Base-by-base conservation (phyloP, 2,329 filamentous ascomycete genomes). In the Metarhizium guizhouense region DNA sequence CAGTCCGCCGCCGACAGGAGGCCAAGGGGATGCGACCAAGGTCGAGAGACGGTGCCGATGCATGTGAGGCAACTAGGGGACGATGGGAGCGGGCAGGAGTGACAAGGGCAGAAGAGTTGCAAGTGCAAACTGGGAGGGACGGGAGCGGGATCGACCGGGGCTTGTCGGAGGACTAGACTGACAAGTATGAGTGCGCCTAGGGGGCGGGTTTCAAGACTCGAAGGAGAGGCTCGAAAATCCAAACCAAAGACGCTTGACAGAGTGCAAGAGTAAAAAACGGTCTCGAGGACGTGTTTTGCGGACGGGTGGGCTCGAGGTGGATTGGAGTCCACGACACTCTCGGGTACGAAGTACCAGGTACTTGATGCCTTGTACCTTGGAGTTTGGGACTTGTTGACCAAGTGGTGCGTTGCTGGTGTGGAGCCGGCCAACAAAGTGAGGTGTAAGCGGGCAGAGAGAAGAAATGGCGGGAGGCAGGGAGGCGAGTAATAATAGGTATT, bases 21-120 rank as follows among this genome's bases (percentile, higher is more conserved):
- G 32, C 54, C 50, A 48, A 58, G 55, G 52, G 56, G 58, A 57
- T 36, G 47, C 52, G 52, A 56, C 43, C 56, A 58, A 56, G 38
- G 55, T 52, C 51, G 57, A 56, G 52, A 62, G 51, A 34, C 54
- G 51, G 48, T 59, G 59, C 47, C 51, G 61, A 54, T 57, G 53
- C 62, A 64, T 63, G 53, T 56, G 58, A 56, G 54, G 54, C 56
- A 59, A 45, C 56, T 56, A 47, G 45, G 29, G 36, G 51, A 50
- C 18, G 55, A 54, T 48, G 58, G 54, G 55, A 34, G 20, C 45
- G 54, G 32, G 3, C 25, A 25, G 25, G 25, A 25, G 25, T 25
- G 25, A 54, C 32, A 42, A 54, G 55, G 51, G 34, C 34, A 53
- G 52, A 52, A 45, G 53, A 47, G 47, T 32, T 50, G 49, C 40